Evolutionary conservation across 441 rosid species (phyloP), one percentile per base, ranked within the genome.

Genomic region (Dalechampia spathulata): DNA sequence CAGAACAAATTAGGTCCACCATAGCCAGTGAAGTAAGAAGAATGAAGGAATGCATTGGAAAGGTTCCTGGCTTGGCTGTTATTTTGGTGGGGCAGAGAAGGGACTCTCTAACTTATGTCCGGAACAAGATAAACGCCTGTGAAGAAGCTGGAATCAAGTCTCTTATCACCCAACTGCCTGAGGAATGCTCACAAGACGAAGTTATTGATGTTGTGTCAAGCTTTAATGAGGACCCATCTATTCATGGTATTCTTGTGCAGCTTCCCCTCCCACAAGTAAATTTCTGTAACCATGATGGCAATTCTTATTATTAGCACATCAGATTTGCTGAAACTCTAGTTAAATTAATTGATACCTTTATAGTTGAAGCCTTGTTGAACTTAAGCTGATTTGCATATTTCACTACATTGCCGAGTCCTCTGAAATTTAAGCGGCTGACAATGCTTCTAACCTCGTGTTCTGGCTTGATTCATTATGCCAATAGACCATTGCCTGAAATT

Each of bases 181-280:
- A 67, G 40, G 54, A 75, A 68, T 86, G 90, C 57, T 62, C 75
- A 2, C 87, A 92, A 70, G 80, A 63, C 60, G 69, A 72, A 1
- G 62, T 86, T 67, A 64, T 84, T 36, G 48, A 48, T 73, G 72
- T 78, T 1, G 50, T 91, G 64, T 61, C 67, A 12, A 60, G 57
- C 19, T 86, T 71, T 62, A 86, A 86, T 44, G 69, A 75, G 52
- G 87, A 88, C 53, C 70, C 79, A 0, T 77, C 96, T 1, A 61
- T 88, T 75, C 93, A 91, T 40, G 98, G 98, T 49, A 70, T 88
- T 75, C 95, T 88, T 34, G 91, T 88, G 55, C 98, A 91, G 72
- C 98, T 91, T 75, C 95, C 98, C 71, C 66, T 91, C 60, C 96
- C 98, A 32, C 80, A 83, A 77, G 98, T 91, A 78, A n/a, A 85